phyloP scores from a whole-genome alignment of 1,139 yeast species.

The Suhomyces yuchorum region DNA sequence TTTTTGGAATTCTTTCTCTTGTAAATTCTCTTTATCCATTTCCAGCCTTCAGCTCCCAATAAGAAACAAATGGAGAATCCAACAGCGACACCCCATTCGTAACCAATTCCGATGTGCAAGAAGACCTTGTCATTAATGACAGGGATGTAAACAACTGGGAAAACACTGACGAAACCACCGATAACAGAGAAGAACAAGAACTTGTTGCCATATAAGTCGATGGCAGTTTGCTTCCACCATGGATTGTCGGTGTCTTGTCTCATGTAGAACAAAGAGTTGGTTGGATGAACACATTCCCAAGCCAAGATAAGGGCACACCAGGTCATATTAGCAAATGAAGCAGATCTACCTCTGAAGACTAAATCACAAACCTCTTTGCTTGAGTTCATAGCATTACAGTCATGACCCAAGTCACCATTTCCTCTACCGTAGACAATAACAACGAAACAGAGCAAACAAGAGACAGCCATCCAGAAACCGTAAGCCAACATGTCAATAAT shows the following conservation, averaged over 20 bases:
- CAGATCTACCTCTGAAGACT: conserved; percentile 30
- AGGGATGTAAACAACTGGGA: conserved; percentile 33
- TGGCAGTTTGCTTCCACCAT: conserved; percentile 30
- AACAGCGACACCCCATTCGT: conserved; percentile 32
- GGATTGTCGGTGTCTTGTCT: conserved; percentile 29
- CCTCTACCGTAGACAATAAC: conserved; percentile 35
- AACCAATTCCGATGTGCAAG: conserved; percentile 29
- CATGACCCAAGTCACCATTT: conserved; percentile 33
- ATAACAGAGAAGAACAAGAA: conserved; percentile 31
- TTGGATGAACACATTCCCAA: conserved; percentile 32
- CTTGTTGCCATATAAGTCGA: conserved; percentile 28
- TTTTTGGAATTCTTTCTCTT: conserved; percentile 20
- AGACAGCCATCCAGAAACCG: conserved; percentile 41
- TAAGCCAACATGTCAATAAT: conserved; percentile 36
- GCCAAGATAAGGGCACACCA: conserved; percentile 35
- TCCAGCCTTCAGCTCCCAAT: conserved; percentile 29
- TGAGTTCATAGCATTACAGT: conserved; percentile 27
- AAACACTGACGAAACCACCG: conserved; percentile 28
- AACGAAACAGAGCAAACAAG: conserved; percentile 35
- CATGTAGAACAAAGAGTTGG: conserved; percentile 29
- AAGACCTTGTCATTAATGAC: conserved; percentile 32
- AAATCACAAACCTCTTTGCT: conserved; percentile 21
- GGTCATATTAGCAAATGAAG: conserved; percentile 31
- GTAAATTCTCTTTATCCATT: conserved; percentile 28
- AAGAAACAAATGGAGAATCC: conserved; percentile 26